Conservation (phyloP, 805 yeast genomes). For the Ascoidea asiatica region DNA sequence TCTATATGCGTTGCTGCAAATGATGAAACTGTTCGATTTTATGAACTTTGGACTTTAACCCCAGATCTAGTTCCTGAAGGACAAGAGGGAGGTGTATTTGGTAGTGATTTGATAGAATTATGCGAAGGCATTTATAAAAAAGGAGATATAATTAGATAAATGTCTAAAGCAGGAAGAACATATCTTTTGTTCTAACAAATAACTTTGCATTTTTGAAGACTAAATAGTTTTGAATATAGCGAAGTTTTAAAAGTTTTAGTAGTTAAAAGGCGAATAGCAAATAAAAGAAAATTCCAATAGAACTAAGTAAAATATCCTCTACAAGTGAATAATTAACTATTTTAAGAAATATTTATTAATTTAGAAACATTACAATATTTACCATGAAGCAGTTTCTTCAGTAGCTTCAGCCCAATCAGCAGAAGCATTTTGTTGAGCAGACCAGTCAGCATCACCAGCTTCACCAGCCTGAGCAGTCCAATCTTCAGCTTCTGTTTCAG, state of each 20-base stretch:
- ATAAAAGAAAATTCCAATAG: too few relatives aligned
- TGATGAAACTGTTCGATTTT: conserved; percentile 68
- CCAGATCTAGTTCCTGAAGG: conserved; percentile 22
- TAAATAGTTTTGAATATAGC: too few relatives aligned
- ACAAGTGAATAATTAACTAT: too few relatives aligned
- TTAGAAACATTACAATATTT: conserved; percentile 1
- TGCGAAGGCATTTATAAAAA: conserved; percentile 35
- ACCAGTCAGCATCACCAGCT: conserved; percentile 66
- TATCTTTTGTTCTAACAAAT: too few relatives aligned
- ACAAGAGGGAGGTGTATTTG: conserved; percentile 33
- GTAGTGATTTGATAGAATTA: conserved; percentile 44
- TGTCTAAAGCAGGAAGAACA: too few relatives aligned
- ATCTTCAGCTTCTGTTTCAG: conserved; percentile 50
- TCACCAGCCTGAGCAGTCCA: conserved; percentile 56
- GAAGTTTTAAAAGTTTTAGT: too few relatives aligned
- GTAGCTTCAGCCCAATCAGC: conserved; percentile 46
- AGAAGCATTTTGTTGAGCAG: conserved; percentile 50
- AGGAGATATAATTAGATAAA: conserved; percentile 17
- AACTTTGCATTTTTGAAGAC: too few relatives aligned
- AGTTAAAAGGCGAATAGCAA: too few relatives aligned
- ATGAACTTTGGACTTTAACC: conserved; percentile 49
- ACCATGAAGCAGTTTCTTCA: conserved; percentile 18
- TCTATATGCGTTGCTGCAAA: conserved; percentile 63
- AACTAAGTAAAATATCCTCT: too few relatives aligned
- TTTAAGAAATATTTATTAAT: too few relatives aligned